phyloP scores from a whole-genome alignment of 164 flowering plant genomes.

The Stephania yunnanensis region DNA sequence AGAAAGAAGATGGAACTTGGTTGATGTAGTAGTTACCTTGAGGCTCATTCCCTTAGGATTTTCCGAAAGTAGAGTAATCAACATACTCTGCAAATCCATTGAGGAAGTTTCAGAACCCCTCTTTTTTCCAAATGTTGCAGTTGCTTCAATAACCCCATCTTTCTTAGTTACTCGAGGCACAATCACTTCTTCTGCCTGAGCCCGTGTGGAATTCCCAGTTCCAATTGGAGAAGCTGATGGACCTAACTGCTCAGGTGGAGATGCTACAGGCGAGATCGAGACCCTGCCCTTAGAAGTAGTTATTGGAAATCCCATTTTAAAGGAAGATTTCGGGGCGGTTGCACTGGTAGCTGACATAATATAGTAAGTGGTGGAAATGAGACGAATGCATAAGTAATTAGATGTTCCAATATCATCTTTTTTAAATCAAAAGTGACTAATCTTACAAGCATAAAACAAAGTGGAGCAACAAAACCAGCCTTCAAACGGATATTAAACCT shows the following conservation, averaged over 20 bases:
- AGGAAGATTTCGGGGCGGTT: slow-evolving; percentile 47
- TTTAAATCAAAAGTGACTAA: not conserved
- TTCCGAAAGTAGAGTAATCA: slow-evolving; percentile 51
- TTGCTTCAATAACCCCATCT: slow-evolving; percentile 28
- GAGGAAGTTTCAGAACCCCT: slow-evolving; percentile 30
- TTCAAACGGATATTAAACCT: slow-evolving; percentile 1
- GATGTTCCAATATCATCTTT: not conserved
- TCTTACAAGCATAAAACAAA: not conserved
- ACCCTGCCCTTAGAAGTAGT: slow-evolving; percentile 39
- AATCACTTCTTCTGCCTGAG: slow-evolving; percentile 30
- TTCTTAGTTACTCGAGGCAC: slow-evolving; percentile 25
- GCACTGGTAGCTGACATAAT: slow-evolving; percentile 26
- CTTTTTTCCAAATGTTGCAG: slow-evolving; percentile 24
- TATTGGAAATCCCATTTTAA: slow-evolving; percentile 41
- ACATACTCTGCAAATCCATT: slow-evolving; percentile 48
- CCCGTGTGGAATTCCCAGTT: slow-evolving; percentile 33
- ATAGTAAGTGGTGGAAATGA: not conserved
- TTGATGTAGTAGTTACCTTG: slow-evolving; percentile 41
- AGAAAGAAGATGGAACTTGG: not conserved
- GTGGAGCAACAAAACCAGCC: not conserved
- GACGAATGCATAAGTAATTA: slow-evolving; percentile 7
- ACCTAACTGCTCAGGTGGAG: slow-evolving; percentile 51
- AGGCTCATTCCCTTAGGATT: slow-evolving; percentile 80
- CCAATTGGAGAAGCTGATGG: slow-evolving; percentile 51
- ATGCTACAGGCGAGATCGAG: slow-evolving; percentile 65